These are phyloP conservation scores for Teratosphaeria gauchensis DNA, from an alignment of 2,329 filamentous ascomycete genomes.

Conservation along the genomic window DNA sequence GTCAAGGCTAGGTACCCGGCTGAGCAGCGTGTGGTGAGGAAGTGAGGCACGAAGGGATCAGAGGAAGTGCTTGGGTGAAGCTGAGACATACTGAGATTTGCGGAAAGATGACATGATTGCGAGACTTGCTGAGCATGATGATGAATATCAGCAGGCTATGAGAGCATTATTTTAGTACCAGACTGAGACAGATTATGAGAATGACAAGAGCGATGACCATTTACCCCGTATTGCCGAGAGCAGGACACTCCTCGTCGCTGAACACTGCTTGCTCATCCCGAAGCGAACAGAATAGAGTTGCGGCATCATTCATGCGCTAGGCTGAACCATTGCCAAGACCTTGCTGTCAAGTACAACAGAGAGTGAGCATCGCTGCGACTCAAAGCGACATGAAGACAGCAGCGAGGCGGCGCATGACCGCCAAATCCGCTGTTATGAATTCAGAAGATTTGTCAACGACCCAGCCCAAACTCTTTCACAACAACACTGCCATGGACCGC, in stretches of 20 bases:
- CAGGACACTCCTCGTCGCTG: background rate
- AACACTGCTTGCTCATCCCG: background rate
- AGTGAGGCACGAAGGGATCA: background rate
- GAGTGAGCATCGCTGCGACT: too few relatives aligned
- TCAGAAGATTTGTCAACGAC: too few relatives aligned
- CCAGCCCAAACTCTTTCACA: too few relatives aligned
- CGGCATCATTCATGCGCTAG: background rate
- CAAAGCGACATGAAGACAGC: too few relatives aligned
- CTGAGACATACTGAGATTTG: too few relatives aligned
- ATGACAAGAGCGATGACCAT: background rate
- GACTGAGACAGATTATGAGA: background rate
- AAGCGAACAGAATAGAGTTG: background rate
- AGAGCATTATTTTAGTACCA: background rate
- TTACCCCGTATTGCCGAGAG: background rate
- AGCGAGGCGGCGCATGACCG: too few relatives aligned
- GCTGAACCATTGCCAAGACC: background rate
- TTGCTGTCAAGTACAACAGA: background rate
- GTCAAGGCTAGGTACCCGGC: slow-evolving; percentile 7
- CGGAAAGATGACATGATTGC: background rate
- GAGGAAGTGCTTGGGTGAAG: background rate
- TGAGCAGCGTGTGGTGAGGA: background rate
- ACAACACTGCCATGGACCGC: too few relatives aligned
- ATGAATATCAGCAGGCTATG: background rate
- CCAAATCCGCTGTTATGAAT: too few relatives aligned
- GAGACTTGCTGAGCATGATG: background rate